A percentile compares a stretch with the other conserved stretches of the same genome.
Conservation (phyloP, 176 grass and related monocot genomes). For the sorghum (Sorghum bicolor) region DNA sequence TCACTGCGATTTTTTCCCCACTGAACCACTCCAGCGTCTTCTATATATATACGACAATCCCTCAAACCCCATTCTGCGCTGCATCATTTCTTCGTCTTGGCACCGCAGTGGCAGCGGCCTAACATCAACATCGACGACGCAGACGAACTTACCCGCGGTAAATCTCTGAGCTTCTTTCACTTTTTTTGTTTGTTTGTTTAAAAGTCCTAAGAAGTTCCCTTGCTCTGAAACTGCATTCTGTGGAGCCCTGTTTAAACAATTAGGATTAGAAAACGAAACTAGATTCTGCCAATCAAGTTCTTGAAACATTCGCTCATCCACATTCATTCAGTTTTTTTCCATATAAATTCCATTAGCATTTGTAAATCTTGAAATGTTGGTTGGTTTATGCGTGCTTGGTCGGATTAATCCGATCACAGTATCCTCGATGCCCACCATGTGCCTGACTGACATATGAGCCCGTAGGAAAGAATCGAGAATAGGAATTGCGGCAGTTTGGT, state of each 20-base stretch:
- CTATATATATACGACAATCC: not conserved
- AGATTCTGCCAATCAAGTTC: no score
- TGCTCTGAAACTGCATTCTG: not conserved
- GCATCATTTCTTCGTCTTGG: not conserved
- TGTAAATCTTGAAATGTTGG: not conserved
- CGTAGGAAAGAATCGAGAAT: not conserved
- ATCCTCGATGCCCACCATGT: not conserved
- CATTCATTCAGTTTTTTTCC: no score
- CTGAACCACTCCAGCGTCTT: not conserved
- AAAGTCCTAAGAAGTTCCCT: no score
- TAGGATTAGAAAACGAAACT: no score
- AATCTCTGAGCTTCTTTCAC: not conserved
- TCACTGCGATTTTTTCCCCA: not conserved
- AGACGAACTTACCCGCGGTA: no score
- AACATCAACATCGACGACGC: not conserved
- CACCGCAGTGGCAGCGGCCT: not conserved
- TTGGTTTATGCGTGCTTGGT: not conserved
- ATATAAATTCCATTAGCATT: not conserved
- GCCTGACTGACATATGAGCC: not conserved
- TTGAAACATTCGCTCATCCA: no score
- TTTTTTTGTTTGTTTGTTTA: no score
- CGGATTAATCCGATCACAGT: not conserved
- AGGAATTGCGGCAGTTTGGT: not conserved
- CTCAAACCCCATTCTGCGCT: not conserved
- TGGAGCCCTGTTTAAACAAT: no score